Percentiles rank a stretch among this genome's conserved stretches.
These are phyloP conservation scores for Pseudopediastrum boryanum DNA, from an alignment of 139 green algal genomes.

Conservation along the genomic window DNA sequence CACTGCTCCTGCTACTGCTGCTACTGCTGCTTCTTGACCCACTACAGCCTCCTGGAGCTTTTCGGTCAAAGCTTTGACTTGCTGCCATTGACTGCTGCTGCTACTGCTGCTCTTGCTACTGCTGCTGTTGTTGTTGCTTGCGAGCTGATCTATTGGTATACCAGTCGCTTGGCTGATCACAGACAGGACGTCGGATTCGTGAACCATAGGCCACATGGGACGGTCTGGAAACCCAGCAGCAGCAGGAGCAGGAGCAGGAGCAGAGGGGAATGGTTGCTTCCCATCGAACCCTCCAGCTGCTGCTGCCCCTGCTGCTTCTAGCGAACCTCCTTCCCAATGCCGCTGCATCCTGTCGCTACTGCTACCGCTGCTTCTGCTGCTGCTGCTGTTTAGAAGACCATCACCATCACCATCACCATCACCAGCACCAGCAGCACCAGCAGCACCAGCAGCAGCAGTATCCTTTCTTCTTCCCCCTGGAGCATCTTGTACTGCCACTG, in stretches of 20 bases:
- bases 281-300: too few relatives aligned
- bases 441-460: neutral
- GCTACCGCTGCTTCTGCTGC: neutral
- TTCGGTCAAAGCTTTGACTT: neutral
- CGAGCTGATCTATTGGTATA: neutral
- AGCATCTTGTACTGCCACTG: neutral
- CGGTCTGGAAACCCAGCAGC: neutral
- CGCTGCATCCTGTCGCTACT: neutral
- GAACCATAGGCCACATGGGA: neutral
- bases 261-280: too few relatives aligned
- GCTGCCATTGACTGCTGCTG: constrained; percentile 17
- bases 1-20: neutral
- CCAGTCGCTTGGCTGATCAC: neutral
- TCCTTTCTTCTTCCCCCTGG: neutral
- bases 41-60: neutral
- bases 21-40: neutral
- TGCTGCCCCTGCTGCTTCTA: too few relatives aligned
- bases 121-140: too few relatives aligned
- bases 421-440: neutral
- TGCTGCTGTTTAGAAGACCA: neutral
- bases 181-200: neutral
- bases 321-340: neutral
- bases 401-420: neutral
- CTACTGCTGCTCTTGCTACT: constrained; percentile 3
- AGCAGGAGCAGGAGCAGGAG: too few relatives aligned